These are phyloP conservation scores for Daldinia concentrica DNA, from an alignment of 495 filamentous ascomycete species.

Conservation along the genomic window DNA sequence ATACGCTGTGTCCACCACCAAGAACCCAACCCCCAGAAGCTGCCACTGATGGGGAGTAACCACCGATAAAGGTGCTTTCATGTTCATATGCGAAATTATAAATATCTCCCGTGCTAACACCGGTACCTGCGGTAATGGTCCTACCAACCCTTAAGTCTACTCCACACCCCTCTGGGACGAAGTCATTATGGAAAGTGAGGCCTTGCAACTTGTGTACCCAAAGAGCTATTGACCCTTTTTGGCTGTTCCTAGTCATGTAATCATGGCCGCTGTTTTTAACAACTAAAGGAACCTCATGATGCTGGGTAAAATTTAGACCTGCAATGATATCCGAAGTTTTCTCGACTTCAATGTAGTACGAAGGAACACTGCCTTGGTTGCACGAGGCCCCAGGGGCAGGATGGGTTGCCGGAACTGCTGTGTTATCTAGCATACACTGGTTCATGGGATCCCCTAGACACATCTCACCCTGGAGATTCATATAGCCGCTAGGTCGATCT, in stretches of 20 bases:
- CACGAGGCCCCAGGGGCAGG: neutral
- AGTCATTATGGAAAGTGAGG: slow-evolving; percentile 51
- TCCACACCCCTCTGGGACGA: slow-evolving; percentile 31
- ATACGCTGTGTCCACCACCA: slow-evolving; percentile 67
- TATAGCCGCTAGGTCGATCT: neutral
- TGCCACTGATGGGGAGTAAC: slow-evolving; percentile 57
- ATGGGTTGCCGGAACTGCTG: neutral
- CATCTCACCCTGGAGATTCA: neutral
- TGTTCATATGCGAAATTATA: slow-evolving; percentile 46
- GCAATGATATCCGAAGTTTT: neutral
- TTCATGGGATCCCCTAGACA: neutral
- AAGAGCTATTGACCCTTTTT: slow-evolving; percentile 63
- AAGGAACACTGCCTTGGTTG: neutral
- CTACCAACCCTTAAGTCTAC: neutral
- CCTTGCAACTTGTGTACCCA: slow-evolving; percentile 70
- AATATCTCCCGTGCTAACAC: slow-evolving; percentile 51
- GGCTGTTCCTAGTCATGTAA: slow-evolving; percentile 56
- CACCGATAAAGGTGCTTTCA: slow-evolving; percentile 51
- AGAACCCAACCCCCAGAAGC: slow-evolving; percentile 66
- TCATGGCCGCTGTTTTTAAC: slow-evolving; percentile 56
- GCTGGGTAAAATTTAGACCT: slow-evolving; percentile 55
- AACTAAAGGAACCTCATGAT: slow-evolving; percentile 49
- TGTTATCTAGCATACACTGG: neutral
- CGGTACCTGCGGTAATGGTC: slow-evolving; percentile 53
- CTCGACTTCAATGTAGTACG: neutral